phyloP scores from a whole-genome alignment of 2,329 filamentous ascomycete genomes.

The Beauveria sp. region DNA sequence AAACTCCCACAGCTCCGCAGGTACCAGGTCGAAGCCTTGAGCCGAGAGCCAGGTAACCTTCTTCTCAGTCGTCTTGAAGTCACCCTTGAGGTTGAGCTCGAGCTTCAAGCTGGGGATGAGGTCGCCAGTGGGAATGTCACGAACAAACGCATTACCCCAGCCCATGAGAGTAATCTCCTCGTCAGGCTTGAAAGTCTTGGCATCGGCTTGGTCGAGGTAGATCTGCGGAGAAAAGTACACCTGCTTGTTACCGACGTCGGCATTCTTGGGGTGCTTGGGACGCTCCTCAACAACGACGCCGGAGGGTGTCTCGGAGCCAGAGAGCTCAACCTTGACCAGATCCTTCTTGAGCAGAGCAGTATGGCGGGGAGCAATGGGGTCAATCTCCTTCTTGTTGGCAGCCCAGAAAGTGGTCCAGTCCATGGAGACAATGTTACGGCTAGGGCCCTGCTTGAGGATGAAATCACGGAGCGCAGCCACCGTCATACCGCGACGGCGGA shows the following conservation, averaged over 20 bases:
- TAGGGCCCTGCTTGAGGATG: slow-evolving; percentile 76
- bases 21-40: slow-evolving; percentile 67
- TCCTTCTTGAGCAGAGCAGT: slow-evolving; percentile 65
- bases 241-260: slow-evolving; percentile 75
- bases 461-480: slow-evolving; percentile 74
- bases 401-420: slow-evolving; percentile 73
- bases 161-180: slow-evolving; percentile 96
- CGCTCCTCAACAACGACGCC: slow-evolving; percentile 63
- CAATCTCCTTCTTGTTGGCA: slow-evolving; percentile 74
- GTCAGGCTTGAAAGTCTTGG: slow-evolving; percentile 67
- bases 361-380: slow-evolving; percentile 66
- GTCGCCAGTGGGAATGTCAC: slow-evolving; percentile 50
- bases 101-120: slow-evolving; percentile 60
- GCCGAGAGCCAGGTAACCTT: slow-evolving; percentile 90
- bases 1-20: slow-evolving; percentile 85
- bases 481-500: slow-evolving; percentile 70
- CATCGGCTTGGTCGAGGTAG: slow-evolving; percentile 80
- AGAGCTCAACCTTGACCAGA: slow-evolving; percentile 62
- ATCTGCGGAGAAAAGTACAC: slow-evolving; percentile 70
- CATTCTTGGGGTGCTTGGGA: slow-evolving; percentile 85
- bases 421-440: slow-evolving; percentile 75
- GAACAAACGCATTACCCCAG: slow-evolving; percentile 85
- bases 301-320: slow-evolving; percentile 58
- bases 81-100: slow-evolving; percentile 84
- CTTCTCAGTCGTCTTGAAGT: slow-evolving; percentile 93